Evolutionary conservation across 805 yeast genomes (phyloP), one percentile per base, ranked within the genome.

Genomic region (Pichia heedii): DNA sequence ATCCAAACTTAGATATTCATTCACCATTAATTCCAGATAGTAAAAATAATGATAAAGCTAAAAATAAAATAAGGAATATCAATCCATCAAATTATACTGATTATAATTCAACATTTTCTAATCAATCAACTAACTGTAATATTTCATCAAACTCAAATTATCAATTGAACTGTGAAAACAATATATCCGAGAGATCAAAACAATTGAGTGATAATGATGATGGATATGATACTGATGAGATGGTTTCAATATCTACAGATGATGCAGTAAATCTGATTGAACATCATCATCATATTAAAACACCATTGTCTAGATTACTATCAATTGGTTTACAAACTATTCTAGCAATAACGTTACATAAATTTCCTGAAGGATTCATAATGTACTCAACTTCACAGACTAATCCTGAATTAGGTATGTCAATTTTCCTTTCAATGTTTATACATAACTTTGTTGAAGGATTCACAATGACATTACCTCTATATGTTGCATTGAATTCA

Each of bases 381-480:
- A 82, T 94, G 37, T 90, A 76, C 59, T 84, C 83, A 29, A 88
- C 93, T 0, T 72, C 87, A 2, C 67, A 68, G 45, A 79, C 78
- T 0, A 84, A 82, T 55, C 77, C 83, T 2, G 64, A 71, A 46
- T 63, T 88, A 22, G 97, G 97, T 0, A 53, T 87, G 19, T 73
- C 86, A 15, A 86, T 90, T 12, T 89, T 93, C 55, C 60, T 89
- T 19, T 87, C 96, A 39, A 70, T 90, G 56, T 77, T 88, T 12
- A 76, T 93, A 24, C 98, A 90, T 65, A 93, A 93, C 61, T 81
- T 87, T 52, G 81, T 89, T 20, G 98, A 90, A 60, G 98, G 97
- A 0, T 88, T 93, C 58, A 78, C 93, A 15, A 89, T 90, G 84
- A 86, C 95, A 13, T 68, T 89, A 37, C 97, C 97, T 0, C 67